phyloP scores from a whole-genome alignment of 2,329 filamentous ascomycete genomes.

The Myotisia sp. region DNA sequence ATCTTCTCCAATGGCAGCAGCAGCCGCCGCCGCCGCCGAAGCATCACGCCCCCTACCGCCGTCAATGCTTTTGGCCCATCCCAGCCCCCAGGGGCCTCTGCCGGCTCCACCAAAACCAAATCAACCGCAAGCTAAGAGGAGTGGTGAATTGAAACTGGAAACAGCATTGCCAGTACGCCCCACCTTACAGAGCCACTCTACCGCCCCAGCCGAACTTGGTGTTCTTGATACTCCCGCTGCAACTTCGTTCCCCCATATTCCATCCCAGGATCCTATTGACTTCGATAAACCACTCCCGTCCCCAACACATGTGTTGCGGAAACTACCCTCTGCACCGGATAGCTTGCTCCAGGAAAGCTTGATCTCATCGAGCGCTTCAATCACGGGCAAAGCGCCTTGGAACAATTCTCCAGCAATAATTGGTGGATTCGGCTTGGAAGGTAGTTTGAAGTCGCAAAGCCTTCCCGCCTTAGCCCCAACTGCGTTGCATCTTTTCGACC shows the following conservation, averaged over 20 bases:
- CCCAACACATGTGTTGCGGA: slow-evolving; percentile 20
- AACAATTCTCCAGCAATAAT: no score
- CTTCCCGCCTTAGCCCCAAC: no score
- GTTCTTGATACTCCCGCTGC: slow-evolving; percentile 29
- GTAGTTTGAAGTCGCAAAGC: no score
- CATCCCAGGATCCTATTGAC: slow-evolving; percentile 31
- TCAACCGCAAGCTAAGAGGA: slow-evolving; percentile 1
- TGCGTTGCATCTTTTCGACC: slow-evolving; percentile 74
- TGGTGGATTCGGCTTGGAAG: no score
- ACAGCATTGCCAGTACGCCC: background rate
- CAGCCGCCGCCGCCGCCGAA: slow-evolving; percentile 12
- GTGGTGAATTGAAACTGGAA: slow-evolving; percentile 1
- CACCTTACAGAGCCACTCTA: no score
- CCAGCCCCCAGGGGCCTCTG: no score
- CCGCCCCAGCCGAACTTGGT: slow-evolving; percentile 23
- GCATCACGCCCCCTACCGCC: slow-evolving; percentile 18
- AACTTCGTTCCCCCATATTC: slow-evolving; percentile 28
- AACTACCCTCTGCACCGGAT: slow-evolving; percentile 28
- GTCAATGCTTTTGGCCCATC: slow-evolving; percentile 15
- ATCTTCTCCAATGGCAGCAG: no score
- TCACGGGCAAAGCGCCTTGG: background rate
- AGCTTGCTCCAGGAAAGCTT: slow-evolving; percentile 8
- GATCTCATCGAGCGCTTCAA: no score
- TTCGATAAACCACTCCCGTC: slow-evolving; percentile 19
- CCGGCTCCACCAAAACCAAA: slow-evolving; percentile 15